A percentile compares a stretch with the other conserved stretches of the same genome.
phyloP scores from a whole-genome alignment of 2,329 filamentous ascomycete species.

The Ophiostoma ips region DNA sequence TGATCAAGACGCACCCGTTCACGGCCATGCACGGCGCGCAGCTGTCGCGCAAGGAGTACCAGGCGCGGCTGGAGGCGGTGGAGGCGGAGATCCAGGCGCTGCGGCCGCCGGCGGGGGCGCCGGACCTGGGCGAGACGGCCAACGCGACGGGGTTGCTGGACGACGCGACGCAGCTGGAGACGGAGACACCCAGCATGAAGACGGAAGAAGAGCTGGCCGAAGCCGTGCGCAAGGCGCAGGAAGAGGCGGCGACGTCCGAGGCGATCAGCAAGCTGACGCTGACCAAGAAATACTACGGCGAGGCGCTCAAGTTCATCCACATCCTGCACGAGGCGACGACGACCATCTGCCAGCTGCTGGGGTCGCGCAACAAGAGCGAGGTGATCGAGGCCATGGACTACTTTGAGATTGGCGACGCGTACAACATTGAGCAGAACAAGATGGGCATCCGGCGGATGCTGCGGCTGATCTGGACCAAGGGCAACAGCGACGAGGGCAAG shows the following conservation, averaged over 20 bases:
- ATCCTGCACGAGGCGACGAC: constrained; percentile 72
- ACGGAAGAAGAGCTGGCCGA: constrained; percentile 60
- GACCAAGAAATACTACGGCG: constrained; percentile 81
- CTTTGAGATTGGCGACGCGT: constrained; percentile 87
- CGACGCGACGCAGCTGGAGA: constrained; percentile 71
- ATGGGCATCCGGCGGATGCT: constrained; percentile 90
- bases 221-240: constrained; percentile 65
- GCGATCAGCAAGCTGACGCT: constrained; percentile 77
- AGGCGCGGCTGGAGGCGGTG: constrained; percentile 63
- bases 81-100: constrained; percentile 70
- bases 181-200: constrained; percentile 40
- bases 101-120: constrained; percentile 60
- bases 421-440: constrained; percentile 89
- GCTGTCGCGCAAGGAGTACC: constrained; percentile 76
- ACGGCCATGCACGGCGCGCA: constrained; percentile 81
- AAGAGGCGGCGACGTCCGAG: constrained; percentile 80
- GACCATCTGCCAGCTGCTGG: constrained; percentile 73
- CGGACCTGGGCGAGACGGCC: constrained; percentile 53
- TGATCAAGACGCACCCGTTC: constrained; percentile 92
- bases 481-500: constrained; percentile 97
- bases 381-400: constrained; percentile 99
- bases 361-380: constrained; percentile 94
- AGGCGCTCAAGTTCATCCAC: constrained; percentile 87
- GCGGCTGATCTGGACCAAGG: constrained; percentile 96
- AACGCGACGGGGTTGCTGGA: constrained; percentile 64